These are phyloP conservation scores for Aspergillus conjunctus DNA, from an alignment of 495 filamentous ascomycete species.

Conservation along the genomic window DNA sequence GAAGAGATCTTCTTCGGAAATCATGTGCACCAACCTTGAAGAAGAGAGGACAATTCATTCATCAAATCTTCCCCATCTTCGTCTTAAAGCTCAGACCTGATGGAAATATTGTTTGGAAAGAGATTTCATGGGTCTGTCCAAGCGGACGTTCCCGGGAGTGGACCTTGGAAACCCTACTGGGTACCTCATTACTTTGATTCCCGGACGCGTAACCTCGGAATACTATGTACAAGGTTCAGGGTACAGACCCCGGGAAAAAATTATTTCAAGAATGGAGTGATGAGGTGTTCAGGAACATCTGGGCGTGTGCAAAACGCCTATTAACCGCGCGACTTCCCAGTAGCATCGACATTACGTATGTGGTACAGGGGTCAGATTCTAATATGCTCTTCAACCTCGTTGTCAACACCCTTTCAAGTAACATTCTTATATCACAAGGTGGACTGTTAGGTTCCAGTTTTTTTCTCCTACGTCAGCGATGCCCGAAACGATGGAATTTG, in stretches of 20 bases:
- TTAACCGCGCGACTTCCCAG: background rate
- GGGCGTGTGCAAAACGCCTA: background rate
- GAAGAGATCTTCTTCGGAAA: background rate
- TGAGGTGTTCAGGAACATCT: background rate
- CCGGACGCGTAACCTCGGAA: no score
- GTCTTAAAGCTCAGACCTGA: background rate
- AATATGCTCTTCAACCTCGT: background rate
- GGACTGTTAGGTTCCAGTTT: background rate
- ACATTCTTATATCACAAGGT: background rate
- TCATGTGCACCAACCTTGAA: background rate
- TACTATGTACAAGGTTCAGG: no score
- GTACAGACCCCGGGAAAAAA: no score
- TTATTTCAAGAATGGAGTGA: no score
- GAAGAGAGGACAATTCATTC: background rate
- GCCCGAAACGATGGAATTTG: background rate
- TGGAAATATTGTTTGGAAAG: background rate
- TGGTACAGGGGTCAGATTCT: background rate
- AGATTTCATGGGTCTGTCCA: background rate
- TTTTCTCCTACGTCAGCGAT: background rate
- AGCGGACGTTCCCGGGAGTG: background rate
- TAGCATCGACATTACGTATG: background rate
- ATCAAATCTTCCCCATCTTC: background rate
- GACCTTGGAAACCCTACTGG: background rate
- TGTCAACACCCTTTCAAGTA: background rate
- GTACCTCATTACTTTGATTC: background rate